phyloP scores from a whole-genome alignment of 2,329 filamentous ascomycete species.

The Esteya vermicola region DNA sequence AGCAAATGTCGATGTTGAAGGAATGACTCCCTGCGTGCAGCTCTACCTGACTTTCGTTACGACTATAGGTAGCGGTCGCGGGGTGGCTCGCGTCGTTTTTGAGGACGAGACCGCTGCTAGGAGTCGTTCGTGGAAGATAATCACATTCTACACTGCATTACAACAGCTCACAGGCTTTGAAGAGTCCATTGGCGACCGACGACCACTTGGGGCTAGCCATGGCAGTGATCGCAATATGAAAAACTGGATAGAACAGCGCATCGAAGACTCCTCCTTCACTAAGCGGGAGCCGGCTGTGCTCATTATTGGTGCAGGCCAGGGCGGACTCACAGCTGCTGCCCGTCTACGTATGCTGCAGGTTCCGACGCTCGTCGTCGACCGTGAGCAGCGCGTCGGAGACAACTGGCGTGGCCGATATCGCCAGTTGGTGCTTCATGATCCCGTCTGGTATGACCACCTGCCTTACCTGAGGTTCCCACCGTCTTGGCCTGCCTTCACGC shows the following conservation, averaged over 20 bases:
- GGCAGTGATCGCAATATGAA: constrained; percentile 33
- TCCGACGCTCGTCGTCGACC: constrained; percentile 42
- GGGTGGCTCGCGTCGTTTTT: constrained; percentile 37
- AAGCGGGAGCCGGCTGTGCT: constrained; percentile 42
- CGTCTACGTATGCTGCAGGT: constrained; percentile 45
- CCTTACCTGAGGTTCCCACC: constrained; percentile 51
- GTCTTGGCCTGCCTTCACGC: constrained; percentile 55
- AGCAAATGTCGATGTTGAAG: constrained; percentile 31
- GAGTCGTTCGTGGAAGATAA: constrained; percentile 55
- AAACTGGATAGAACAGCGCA: constrained; percentile 46
- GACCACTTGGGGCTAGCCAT: constrained; percentile 42
- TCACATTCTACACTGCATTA: constrained; percentile 48
- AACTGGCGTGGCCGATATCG: constrained; percentile 51
- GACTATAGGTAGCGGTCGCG: constrained; percentile 37
- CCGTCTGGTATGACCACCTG: constrained; percentile 46
- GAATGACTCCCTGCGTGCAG: constrained; percentile 35
- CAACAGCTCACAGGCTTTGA: constrained; percentile 37
- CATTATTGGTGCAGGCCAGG: constrained; percentile 46
- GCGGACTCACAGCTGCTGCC: constrained; percentile 41
- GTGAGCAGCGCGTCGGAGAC: constrained; percentile 42
- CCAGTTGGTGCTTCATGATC: constrained; percentile 54
- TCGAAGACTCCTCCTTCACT: constrained; percentile 29
- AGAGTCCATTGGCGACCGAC: constrained; percentile 28
- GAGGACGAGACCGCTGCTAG: constrained; percentile 14
- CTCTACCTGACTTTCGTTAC: constrained; percentile 43